A percentile compares a stretch with the other conserved stretches of the same genome.
Conservation (phyloP, 2,329 filamentous ascomycete genomes). For the Akanthomyces lecanii region DNA sequence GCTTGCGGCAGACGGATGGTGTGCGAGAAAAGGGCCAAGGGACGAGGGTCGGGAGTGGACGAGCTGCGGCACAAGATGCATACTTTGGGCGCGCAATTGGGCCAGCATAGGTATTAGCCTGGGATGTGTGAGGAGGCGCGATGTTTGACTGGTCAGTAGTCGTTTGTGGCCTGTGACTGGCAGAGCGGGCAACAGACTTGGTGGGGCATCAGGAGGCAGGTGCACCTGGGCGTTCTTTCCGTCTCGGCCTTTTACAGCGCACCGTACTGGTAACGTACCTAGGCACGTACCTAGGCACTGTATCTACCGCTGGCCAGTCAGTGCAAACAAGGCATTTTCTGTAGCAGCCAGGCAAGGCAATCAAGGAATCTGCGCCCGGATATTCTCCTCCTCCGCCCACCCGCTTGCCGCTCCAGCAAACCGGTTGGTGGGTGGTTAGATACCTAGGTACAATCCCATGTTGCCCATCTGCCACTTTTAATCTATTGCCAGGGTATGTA, state of each 20-base stretch:
- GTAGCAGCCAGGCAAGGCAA: not conserved
- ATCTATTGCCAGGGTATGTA: too few species aligned
- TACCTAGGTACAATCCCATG: too few species aligned
- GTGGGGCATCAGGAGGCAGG: slow-evolving; percentile 1
- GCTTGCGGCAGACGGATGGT: not conserved
- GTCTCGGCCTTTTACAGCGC: not conserved
- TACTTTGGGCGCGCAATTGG: not conserved
- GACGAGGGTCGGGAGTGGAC: not conserved
- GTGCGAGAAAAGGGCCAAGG: not conserved
- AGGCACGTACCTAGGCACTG: too few species aligned
- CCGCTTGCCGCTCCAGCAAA: not conserved
- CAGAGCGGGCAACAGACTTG: not conserved
- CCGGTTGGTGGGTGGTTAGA: not conserved
- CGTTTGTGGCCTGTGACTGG: not conserved
- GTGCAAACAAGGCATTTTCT: not conserved
- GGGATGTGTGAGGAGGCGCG: not conserved
- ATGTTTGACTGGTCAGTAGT: slow-evolving; percentile 3
- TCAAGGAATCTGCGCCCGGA: not conserved
- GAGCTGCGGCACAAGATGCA: slow-evolving; percentile 3
- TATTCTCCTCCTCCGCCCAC: not conserved
- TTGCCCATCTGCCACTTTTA: too few species aligned
- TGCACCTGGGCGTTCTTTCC: not conserved
- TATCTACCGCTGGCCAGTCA: too few species aligned
- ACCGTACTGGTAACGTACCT: too few species aligned
- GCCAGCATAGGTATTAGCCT: not conserved